Base-by-base conservation (phyloP, 257 asterid species). In the Solanum lycopersicoides region DNA sequence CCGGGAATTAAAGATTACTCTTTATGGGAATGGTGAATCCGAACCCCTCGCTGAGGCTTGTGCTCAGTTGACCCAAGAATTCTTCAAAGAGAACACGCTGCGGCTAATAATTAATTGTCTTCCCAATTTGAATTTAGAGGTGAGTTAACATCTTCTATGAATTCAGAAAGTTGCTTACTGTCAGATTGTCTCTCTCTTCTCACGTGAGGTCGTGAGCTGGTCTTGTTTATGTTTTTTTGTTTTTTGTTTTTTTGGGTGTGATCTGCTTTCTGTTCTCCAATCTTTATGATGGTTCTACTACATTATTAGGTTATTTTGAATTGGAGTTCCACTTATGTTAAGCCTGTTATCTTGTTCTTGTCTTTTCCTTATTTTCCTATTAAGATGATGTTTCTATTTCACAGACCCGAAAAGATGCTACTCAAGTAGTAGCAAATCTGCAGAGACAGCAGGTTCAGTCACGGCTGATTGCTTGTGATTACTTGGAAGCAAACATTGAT, bases 31-130 rank as follows among this genome's bases (percentile, higher is more conserved):
- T 89, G 93, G 99, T 87, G 98, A 96, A 90, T 91, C 97, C 12
- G 99, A 96, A 91, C 99, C 99, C 35, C 94, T 95, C 13, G 83
- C 98, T 2, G 98, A 96, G 86, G 96, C 98, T 25, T 96, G 99
- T 88, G 87, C 93, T 41, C 99, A 94, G 88, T 88, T 96, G 93
- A 96, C 99, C 2, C 95, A 92, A 86, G 99, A 96, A 92, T 94
- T 96, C 90, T 95, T 96, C 89, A 93, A 89, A 86, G 99, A 96
- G 92, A 92, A 96, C 89, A 93, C 98, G 15, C 92, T 95, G 37
- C 95, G 99, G 28, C 91, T 94, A 45, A 65, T 96, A 71, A 95
- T 96, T 75, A 79, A 83, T 84, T 95, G 95, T 88, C 98, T 96
- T 83, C 99, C 99, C 39, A 93, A 93, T 91, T 89, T 96, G 89